A percentile compares a stretch with the other conserved stretches of the same genome.
phyloP scores from a whole-genome alignment of 306 rosid genomes.

The Dalbergia oliveri region DNA sequence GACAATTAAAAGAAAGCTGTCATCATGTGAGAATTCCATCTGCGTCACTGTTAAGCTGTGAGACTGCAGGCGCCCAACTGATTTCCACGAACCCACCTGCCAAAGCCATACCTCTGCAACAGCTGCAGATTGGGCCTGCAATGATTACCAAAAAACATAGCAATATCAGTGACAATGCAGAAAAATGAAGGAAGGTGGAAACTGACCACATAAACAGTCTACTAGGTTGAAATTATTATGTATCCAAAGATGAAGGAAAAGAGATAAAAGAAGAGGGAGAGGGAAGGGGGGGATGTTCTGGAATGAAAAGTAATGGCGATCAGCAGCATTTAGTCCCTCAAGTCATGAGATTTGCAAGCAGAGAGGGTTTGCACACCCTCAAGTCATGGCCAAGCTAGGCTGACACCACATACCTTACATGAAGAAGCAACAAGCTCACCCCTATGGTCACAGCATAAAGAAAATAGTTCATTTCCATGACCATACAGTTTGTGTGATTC shows the following conservation, averaged over 20 bases:
- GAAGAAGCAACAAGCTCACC: slow-evolving; percentile 95
- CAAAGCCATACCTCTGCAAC: slow-evolving; percentile 97
- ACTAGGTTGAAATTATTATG: slow-evolving; percentile 2
- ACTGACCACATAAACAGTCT: slow-evolving; percentile 18
- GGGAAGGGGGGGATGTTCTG: neutral
- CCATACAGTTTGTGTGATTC: slow-evolving; percentile 98
- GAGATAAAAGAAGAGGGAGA: too few relatives aligned
- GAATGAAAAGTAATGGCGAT: slow-evolving; percentile 25
- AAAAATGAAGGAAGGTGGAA: neutral
- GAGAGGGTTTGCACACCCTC: neutral
- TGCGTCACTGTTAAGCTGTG: slow-evolving; percentile 94
- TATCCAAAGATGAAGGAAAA: neutral
- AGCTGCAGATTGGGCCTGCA: slow-evolving; percentile 86
- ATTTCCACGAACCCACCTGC: slow-evolving; percentile 95
- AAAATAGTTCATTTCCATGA: slow-evolving; percentile 94
- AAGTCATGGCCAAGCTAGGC: neutral
- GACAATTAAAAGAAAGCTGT: slow-evolving; percentile 76
- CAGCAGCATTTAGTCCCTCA: slow-evolving; percentile 2
- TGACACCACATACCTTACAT: slow-evolving; percentile 77
- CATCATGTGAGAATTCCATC: slow-evolving; percentile 88
- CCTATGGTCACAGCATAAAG: slow-evolving; percentile 84
- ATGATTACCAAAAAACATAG: slow-evolving; percentile 25
- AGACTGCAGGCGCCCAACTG: slow-evolving; percentile 80
- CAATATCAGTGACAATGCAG: slow-evolving; percentile 20
- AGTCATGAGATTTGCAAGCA: slow-evolving; percentile 4